Conservation (phyloP, 345 rosid genomes). For the Moricandia arvensis region DNA sequence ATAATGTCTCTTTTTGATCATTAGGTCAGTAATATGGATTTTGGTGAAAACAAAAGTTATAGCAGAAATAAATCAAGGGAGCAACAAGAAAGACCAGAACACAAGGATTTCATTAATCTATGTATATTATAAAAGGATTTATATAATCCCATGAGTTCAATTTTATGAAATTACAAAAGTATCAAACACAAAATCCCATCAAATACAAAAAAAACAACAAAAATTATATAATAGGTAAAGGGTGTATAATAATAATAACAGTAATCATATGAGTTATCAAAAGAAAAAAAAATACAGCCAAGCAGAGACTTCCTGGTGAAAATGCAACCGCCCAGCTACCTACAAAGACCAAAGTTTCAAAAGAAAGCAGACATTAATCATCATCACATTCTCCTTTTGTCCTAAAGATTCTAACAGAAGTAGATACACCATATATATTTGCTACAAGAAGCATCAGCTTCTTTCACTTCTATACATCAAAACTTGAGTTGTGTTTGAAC, state of each 20-base stretch:
- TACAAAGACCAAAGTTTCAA: background rate
- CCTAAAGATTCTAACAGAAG: constrained; percentile 15
- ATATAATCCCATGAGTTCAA: constrained; percentile 7
- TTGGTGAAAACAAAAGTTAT: background rate
- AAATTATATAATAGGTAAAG: constrained; percentile 15
- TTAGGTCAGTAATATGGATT: background rate
- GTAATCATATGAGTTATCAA: constrained; percentile 14
- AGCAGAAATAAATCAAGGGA: background rate
- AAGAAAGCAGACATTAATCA: background rate
- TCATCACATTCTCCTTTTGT: constrained; percentile 7
- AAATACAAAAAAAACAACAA: constrained; percentile 15
- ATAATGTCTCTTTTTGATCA: background rate
- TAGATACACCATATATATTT: background rate
- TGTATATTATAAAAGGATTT: background rate
- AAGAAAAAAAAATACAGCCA: constrained; percentile 22
- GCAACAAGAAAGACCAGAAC: background rate
- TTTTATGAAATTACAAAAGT: constrained; percentile 26
- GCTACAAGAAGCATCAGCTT: constrained; percentile 25
- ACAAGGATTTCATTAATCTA: background rate
- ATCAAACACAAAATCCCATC: constrained; percentile 14
- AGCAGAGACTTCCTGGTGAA: constrained; percentile 29
- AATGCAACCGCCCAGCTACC: constrained; percentile 15
- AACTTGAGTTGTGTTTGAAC: constrained; percentile 15
- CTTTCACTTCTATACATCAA: constrained; percentile 8
- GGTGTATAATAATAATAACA: constrained; percentile 27